phyloP scores from a whole-genome alignment of 2,329 filamentous ascomycete genomes.

The Penicillium sp. region DNA sequence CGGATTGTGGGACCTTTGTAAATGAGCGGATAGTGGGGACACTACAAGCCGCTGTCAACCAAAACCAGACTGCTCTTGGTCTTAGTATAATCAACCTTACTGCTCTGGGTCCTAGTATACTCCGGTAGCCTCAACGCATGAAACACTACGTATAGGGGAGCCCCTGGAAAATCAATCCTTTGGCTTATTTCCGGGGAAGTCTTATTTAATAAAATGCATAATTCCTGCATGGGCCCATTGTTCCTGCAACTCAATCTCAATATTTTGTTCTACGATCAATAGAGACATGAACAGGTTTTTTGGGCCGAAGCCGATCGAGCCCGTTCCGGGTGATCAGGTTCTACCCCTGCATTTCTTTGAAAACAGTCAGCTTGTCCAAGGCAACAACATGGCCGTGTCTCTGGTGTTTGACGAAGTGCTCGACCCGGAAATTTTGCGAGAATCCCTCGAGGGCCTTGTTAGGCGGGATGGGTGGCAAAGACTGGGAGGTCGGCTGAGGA shows the following conservation, averaged over 20 bases:
- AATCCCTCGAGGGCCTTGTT: slow-evolving; percentile 11
- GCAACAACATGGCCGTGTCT: slow-evolving; percentile 19
- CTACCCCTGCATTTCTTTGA: slow-evolving; percentile 18
- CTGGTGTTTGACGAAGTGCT: slow-evolving; percentile 16
- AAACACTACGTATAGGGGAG: not conserved
- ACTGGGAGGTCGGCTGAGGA: slow-evolving; percentile 14
- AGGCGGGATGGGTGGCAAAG: slow-evolving; percentile 12
- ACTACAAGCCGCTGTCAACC: not conserved
- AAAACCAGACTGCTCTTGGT: not conserved
- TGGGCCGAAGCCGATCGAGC: not conserved
- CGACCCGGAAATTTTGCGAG: slow-evolving; percentile 10
- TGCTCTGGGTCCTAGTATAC: not conserved
- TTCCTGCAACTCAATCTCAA: not conserved
- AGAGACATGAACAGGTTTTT: not conserved
- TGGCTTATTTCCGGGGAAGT: not conserved
- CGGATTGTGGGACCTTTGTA: too few species aligned
- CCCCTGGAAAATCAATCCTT: not conserved
- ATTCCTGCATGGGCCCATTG: not conserved
- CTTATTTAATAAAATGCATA: not conserved
- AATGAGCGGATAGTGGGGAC: not conserved
- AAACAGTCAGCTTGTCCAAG: slow-evolving; percentile 14
- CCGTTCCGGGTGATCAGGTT: slow-evolving; percentile 5
- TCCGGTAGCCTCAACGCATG: not conserved
- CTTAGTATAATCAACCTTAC: not conserved
- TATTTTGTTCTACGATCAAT: not conserved